Base-by-base conservation (phyloP, 176 grass and related monocot genomes). In the Poa annua region DNA sequence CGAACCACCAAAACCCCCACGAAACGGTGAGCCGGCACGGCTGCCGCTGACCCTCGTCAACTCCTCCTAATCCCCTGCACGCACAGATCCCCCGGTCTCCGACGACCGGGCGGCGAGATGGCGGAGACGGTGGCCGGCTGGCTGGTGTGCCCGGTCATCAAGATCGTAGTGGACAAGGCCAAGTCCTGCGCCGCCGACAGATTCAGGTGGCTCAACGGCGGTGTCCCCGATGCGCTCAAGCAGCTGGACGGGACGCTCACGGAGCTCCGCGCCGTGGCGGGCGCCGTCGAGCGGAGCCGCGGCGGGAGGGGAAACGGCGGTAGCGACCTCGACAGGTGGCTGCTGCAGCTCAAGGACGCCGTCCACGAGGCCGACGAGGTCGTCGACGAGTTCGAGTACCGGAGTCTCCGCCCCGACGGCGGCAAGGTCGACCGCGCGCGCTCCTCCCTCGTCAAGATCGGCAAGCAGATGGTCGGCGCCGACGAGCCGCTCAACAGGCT, bases 291-390 rank as follows among this genome's bases (percentile, higher is more conserved):
- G 80, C 56, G 36, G 55, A 26, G 66, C 66, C 12, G 14, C 48
- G 62, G 53, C 45, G 17, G 24, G 8, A 57, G 39, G 35, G 42
- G 5, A 1, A 48, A 5, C 1, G 21, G 11, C 16, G 35, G 21
- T 36, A 0, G 4, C 26, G 11, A 75, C 33, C 82, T 82, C 48
- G 47, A 63, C 14, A 8, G 24, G 36, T 90, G 88, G 79, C 79
- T 90, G 24, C 84, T 53, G 29, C 67, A 60, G 66, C 80, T 90
- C 39, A 83, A 68, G 48, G 88, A 90, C 14, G 84, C 74, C 66
- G 80, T 85, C 11, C 79, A 69, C 84, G 84, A 90, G 35, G 80
- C 88, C 21, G 56, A 56, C 41, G 88, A 90, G 75, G 80, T 90
- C 38, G 20, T 90, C 80, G 88, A 90, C 59, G 75, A 79, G 38